phyloP scores from a whole-genome alignment of 106 monocot genomes.

The Hemerocallis citrina region DNA sequence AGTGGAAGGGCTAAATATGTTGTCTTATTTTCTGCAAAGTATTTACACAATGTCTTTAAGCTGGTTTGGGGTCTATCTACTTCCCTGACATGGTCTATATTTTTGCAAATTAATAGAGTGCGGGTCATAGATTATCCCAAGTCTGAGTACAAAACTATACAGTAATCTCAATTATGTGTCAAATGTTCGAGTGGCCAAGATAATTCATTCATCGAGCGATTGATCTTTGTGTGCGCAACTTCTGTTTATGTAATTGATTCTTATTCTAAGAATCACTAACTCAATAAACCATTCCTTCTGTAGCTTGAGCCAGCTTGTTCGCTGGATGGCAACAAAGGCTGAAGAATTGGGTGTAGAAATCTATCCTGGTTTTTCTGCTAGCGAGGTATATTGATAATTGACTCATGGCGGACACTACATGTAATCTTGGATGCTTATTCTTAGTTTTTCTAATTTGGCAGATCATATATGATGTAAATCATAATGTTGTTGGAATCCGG shows the following conservation, averaged over 20 bases:
- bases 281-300: constrained; percentile 3
- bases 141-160: neutral
- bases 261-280: neutral
- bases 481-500: constrained; percentile 75
- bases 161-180: neutral
- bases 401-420: neutral
- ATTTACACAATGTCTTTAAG: no score
- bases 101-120: neutral
- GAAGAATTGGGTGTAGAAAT: constrained; percentile 97
- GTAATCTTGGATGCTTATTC: neutral
- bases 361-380: constrained; percentile 98
- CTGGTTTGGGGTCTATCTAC: no score
- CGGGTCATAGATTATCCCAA: neutral
- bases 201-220: no score
- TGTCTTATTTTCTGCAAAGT: no score
- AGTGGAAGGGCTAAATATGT: no score
- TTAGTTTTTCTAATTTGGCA: constrained; percentile 39
- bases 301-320: constrained; percentile 88
- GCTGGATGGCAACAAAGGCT: constrained; percentile 95
- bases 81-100: neutral
- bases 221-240: neutral
- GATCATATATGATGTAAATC: constrained; percentile 83
- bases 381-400: constrained; percentile 53
- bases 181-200: neutral
- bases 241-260: neutral